Evolutionary conservation across 192 early-diverging fungal species (phyloP), one percentile per base, ranked within the genome.

Genomic region (Backusella sp.): DNA sequence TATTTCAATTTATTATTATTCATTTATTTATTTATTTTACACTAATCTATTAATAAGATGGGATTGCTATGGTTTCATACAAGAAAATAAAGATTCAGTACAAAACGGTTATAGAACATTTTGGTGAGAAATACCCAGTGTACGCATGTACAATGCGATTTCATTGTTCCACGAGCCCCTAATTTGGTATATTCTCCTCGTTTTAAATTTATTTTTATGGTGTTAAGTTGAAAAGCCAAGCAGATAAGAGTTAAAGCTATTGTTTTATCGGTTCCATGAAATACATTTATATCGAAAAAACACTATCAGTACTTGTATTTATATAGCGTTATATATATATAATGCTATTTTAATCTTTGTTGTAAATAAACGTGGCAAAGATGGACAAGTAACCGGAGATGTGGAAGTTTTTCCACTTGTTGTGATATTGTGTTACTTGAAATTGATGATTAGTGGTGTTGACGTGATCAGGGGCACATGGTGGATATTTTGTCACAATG

Each of bases 391-490:
- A 21, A 21, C 52, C 9, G 28, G 11, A 12, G 11, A 23, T 62
- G 8, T 62, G 8, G 56, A 62, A 26, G 11, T 28, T 28, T 62
- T 26, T 62, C 12, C 9, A 62, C 11, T 28, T 4, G 3, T 14
- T 62, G 12, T 62, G 8, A 26, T 12, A 28, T 62, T 28, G 56
- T 62, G 56, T 62, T 28, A 62, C 56, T 26, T 59, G 5, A 21
- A 23, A 56, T n/a, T 21, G 52, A 56, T 56, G 21, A 21, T 56
- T 28, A 62, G 21, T 62, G 26, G 21, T 62, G 23, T 62, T 62
- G 56, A 62, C 56, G 56, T 62, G 56, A 62, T 62, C 56, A 62
- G 26, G 56, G 11, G 8, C 56, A 62, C 56, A 62, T 62, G 56
- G 56, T 62, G 56, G 8, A 14, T 62, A 62, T 28, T 59, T 62